Conservation (phyloP, 805 yeast species). For the Nakazawaea molendinolei region DNA sequence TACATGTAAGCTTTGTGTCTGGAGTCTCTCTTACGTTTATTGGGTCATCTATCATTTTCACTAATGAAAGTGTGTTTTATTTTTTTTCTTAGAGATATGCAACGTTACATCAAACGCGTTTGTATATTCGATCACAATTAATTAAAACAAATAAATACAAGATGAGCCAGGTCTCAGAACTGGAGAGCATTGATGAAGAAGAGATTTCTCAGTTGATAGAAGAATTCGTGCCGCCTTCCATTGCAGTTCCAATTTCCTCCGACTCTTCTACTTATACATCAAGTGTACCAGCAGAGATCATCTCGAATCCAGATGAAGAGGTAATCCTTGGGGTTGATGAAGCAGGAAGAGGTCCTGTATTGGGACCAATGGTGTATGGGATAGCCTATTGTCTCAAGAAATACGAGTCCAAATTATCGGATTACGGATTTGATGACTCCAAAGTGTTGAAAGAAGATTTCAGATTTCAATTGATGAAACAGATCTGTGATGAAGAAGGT, state of each 20-base stretch:
- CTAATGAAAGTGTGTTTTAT: too few relatives aligned
- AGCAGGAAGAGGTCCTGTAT: constrained; percentile 97
- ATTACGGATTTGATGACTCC: constrained; percentile 88
- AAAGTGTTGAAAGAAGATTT: constrained; percentile 72
- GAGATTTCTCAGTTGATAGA: constrained; percentile 34
- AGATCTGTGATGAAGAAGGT: constrained; percentile 40
- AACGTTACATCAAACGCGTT: too few relatives aligned
- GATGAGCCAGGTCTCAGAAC: constrained; percentile 2
- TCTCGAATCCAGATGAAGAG: constrained; percentile 26
- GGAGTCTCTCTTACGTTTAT: too few relatives aligned
- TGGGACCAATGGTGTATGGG: constrained; percentile 98
- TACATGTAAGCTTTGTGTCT: too few relatives aligned
- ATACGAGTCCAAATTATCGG: constrained; percentile 42
- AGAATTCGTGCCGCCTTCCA: constrained; percentile 29
- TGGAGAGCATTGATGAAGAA: constrained; percentile 29
- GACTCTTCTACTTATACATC: constrained; percentile 44
- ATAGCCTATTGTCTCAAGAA: constrained; percentile 64
- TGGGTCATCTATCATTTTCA: too few relatives aligned
- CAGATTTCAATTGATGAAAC: constrained; percentile 54
- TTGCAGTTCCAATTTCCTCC: constrained; percentile 23
- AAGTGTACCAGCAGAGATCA: constrained; percentile 36
- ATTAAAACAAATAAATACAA: too few relatives aligned
- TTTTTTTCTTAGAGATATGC: too few relatives aligned
- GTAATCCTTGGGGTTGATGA: constrained; percentile 89
- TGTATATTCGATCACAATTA: too few relatives aligned